These are phyloP conservation scores for Bruguiera parviflora DNA, from an alignment of 345 rosid species.

Conservation along the genomic window DNA sequence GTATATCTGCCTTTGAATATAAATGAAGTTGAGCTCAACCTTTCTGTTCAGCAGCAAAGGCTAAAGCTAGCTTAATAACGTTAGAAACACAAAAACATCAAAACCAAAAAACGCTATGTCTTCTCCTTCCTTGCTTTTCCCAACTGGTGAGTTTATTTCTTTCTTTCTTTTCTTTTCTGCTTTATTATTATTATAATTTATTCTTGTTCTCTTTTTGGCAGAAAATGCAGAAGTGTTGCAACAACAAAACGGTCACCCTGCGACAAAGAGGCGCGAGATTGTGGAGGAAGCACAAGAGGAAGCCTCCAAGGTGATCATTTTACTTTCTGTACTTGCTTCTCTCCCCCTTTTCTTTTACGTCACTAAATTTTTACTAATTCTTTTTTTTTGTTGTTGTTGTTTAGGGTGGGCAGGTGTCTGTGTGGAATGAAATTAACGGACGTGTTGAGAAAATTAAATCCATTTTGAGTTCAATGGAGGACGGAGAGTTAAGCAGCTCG, in stretches of 20 bases:
- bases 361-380: not conserved
- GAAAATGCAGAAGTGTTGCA: conserved; percentile 42
- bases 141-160: not conserved
- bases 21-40: not conserved
- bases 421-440: not conserved
- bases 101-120: conserved; percentile 1
- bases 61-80: not conserved
- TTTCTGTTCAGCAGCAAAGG: not conserved
- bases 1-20: too few relatives aligned
- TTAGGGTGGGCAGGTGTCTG: not conserved
- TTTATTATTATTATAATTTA: too few relatives aligned
- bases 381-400: too few relatives aligned
- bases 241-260: conserved; percentile 43
- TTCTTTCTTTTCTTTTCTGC: not conserved
- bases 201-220: not conserved
- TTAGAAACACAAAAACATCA: not conserved
- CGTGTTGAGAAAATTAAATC: conserved; percentile 1
- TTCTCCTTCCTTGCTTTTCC: not conserved
- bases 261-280: conserved; percentile 51
- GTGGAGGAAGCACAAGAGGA: conserved; percentile 44
- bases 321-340: too few relatives aligned
- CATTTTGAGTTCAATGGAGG: conserved; percentile 19
- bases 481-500: conserved; percentile 20
- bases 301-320: conserved; percentile 38
- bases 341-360: too few relatives aligned